phyloP scores from a whole-genome alignment of 2,329 filamentous ascomycete species.

The Ophiocordyceps camponoti-rufipedis region DNA sequence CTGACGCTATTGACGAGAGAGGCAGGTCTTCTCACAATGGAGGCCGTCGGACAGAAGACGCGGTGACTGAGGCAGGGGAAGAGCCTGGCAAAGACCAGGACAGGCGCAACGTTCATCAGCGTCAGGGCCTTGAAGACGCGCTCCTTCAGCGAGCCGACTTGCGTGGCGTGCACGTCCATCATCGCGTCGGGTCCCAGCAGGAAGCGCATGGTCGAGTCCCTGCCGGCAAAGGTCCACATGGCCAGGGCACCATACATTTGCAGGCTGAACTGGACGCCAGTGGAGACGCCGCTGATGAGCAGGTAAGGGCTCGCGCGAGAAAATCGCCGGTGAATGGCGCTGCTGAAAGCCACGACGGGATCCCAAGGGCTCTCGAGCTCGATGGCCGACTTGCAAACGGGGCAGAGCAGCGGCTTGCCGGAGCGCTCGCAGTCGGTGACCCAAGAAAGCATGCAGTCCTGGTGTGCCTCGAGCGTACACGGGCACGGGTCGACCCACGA shows the following conservation, averaged over 20 bases:
- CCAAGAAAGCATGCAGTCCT: conserved; percentile 80
- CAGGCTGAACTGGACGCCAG: conserved; percentile 30
- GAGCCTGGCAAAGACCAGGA: conserved; percentile 23
- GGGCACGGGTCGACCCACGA: conserved; percentile 78
- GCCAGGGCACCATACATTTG: conserved; percentile 34
- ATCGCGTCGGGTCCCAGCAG: conserved; percentile 16
- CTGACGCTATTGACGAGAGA: neutral
- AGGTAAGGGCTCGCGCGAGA: conserved; percentile 39
- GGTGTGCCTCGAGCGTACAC: conserved; percentile 80
- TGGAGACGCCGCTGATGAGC: conserved; percentile 39
- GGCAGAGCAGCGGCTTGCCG: conserved; percentile 56
- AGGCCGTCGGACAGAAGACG: conserved; percentile 21
- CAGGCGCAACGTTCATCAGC: conserved; percentile 27
- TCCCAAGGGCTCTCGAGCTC: conserved; percentile 58
- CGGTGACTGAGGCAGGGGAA: conserved; percentile 23
- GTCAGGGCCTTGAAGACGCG: conserved; percentile 15
- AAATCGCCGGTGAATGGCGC: conserved; percentile 36
- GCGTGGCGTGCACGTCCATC: conserved; percentile 8
- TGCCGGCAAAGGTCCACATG: conserved; percentile 33
- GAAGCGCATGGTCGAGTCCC: conserved; percentile 22
- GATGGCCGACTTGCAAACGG: conserved; percentile 77
- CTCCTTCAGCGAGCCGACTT: conserved; percentile 10
- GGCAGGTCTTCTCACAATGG: conserved; percentile 15
- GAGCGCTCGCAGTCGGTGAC: conserved; percentile 68
- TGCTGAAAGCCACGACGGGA: conserved; percentile 47